phyloP scores from a whole-genome alignment of 2,329 filamentous ascomycete species.

The Ophiostoma pallidulum region DNA sequence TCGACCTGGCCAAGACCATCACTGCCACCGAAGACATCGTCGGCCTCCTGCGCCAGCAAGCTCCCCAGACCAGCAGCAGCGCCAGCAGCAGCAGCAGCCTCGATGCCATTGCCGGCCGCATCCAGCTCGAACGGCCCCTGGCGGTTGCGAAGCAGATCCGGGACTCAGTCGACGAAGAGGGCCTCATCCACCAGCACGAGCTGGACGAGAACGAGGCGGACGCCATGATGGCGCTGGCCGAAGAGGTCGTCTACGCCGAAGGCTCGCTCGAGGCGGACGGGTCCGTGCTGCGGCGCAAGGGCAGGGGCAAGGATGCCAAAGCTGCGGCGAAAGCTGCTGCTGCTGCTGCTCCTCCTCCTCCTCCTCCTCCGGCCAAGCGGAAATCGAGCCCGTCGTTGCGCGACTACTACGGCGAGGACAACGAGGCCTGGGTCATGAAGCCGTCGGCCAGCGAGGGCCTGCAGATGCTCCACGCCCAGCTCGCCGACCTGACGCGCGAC shows the following conservation, averaged over 20 bases:
- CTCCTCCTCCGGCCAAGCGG: conserved; percentile 7
- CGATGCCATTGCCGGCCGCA: conserved; percentile 40
- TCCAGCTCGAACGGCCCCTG: conserved; percentile 57
- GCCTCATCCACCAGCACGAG: conserved; percentile 69
- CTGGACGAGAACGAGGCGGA: conserved; percentile 63
- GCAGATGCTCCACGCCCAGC: conserved; percentile 54
- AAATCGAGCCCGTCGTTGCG: conserved; percentile 31
- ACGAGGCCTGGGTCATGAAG: conserved; percentile 56
- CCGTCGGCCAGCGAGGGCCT: conserved; percentile 59
- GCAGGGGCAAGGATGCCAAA: conserved; percentile 22
- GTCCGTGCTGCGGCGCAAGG: conserved; percentile 43
- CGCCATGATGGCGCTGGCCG: conserved; percentile 62
- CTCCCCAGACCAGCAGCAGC: conserved; percentile 11
- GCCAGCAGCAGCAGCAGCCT: conserved; percentile 30
- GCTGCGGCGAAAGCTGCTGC: conserved; percentile 1
- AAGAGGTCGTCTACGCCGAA: conserved; percentile 59
- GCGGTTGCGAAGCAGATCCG: conserved; percentile 63
- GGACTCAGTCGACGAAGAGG: conserved; percentile 83
- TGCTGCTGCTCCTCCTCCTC: too few species aligned
- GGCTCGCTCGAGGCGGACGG: conserved; percentile 49
- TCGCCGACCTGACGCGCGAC: conserved; percentile 50
- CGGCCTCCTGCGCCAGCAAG: conserved; percentile 30
- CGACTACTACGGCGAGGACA: conserved; percentile 52
- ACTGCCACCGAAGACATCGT: conserved; percentile 60
- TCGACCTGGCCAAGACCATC: conserved; percentile 76